Conservation (phyloP, 2,329 filamentous ascomycete genomes). For the Talaromyces sp. region DNA sequence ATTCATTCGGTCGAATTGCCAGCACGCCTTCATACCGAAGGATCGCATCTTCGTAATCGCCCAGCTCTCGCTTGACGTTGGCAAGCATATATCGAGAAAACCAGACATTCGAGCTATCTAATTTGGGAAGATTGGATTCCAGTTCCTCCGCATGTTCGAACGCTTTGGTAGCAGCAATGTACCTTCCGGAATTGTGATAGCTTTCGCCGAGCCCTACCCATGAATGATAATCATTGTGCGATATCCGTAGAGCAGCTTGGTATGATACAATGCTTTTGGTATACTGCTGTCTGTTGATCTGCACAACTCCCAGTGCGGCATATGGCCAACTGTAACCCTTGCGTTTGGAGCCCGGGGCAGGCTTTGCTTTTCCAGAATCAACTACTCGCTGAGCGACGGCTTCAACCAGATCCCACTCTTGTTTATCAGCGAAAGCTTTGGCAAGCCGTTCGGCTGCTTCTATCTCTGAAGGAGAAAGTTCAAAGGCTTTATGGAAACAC, state of each 20-base stretch:
- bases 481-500: conserved; percentile 94
- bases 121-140: conserved; percentile 53
- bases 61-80: conserved; percentile 87
- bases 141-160: conserved; percentile 78
- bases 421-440: conserved; percentile 75
- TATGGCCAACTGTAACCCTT: conserved; percentile 95
- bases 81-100: conserved; percentile 96
- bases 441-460: conserved; percentile 83
- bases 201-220: conserved; percentile 97
- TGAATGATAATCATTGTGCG: conserved; percentile 83
- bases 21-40: conserved; percentile 70
- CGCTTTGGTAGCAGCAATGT: conserved; percentile 88
- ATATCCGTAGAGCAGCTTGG: conserved; percentile 77
- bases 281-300: conserved; percentile 91
- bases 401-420: conserved; percentile 96
- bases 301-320: conserved; percentile 85
- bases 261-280: conserved; percentile 85
- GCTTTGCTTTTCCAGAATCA: conserved; percentile 87
- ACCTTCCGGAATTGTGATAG: conserved; percentile 88
- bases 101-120: conserved; percentile 68
- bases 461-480: conserved; percentile 81
- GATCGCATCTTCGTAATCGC: conserved; percentile 81
- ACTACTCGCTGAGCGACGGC: conserved; percentile 84
- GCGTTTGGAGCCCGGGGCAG: conserved; percentile 85
- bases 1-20: conserved; percentile 61